Base-by-base conservation (phyloP, 352 stramenopile species). In the Globisporangium nagaii region DNA sequence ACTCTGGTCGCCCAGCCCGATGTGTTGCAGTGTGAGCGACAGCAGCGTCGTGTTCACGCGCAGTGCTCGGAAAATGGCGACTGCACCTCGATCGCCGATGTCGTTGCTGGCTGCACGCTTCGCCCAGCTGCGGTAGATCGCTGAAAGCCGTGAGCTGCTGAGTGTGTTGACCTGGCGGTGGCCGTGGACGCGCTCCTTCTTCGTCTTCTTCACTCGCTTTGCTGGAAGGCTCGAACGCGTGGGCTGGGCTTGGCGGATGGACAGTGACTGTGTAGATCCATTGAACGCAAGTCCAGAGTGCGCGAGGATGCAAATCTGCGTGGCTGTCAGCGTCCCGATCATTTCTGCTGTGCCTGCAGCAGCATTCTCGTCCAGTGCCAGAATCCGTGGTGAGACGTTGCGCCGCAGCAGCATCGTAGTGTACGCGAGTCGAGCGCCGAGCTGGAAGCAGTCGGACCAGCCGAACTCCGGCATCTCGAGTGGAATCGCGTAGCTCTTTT, bases 61-160 rank as follows among this genome's bases (percentile, higher is more conserved):
- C 5, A 92, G 50, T 2, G 76, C 64, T 11, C 65, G 69, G 40
- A 87, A 90, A 5, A 93, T 47, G 1, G 70, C 72, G 13, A 79
- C 63, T 2, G 71, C 70, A 2, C 63, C 67, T 20, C 8, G 39
- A 39, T 70, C 54, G 2, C 63, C 62, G 20, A 78, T 53, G 27
- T 59, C 61, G 4, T 36, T 7, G n/a, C 4, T 25, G 37, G 42
- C 24, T 39, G 40, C 22, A 11, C 53, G 22, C 24, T 58, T 54
- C 32, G 47, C 35, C 24, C 15, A 52, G 19, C 40, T 41, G 19
- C 11, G 34, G 28, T 51, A 6, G 3, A 27, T 43, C 17, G 25
- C 10, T 28, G 40, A 25, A 17, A 24, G 4, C 7, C 27, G n/a
- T 28, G 36, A 17, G 39, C 36, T n/a, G n/a, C n/a, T 53, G 12